phyloP scores from a whole-genome alignment of 1,139 yeast genomes.

The Suhomyces ambrosiae region DNA sequence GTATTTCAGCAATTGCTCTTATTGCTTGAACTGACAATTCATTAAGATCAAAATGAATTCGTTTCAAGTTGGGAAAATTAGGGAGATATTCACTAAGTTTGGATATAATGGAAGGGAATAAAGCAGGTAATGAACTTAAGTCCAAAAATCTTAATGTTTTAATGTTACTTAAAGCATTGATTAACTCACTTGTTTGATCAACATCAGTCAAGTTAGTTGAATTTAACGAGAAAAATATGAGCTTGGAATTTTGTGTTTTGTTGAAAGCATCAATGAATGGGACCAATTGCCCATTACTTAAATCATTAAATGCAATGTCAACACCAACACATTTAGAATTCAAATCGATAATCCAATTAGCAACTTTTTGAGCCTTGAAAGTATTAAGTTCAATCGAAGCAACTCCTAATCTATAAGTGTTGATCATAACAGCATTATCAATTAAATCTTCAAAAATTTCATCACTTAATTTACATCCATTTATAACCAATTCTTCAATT shows the following conservation, averaged over 20 bases:
- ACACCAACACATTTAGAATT: constrained; percentile 70
- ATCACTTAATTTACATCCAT: constrained; percentile 71
- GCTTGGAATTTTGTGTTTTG: constrained; percentile 31
- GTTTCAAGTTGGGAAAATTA: constrained; percentile 58
- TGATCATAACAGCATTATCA: constrained; percentile 50
- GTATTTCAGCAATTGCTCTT: constrained; percentile 66
- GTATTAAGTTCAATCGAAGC: constrained; percentile 68
- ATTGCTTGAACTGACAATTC: constrained; percentile 64
- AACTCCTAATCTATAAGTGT: constrained; percentile 73
- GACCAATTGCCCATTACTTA: constrained; percentile 55
- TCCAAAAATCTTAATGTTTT: constrained; percentile 72
- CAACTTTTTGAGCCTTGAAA: constrained; percentile 57
- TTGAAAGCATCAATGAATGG: constrained; percentile 51
- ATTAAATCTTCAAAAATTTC: constrained; percentile 54
- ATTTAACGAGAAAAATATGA: constrained; percentile 69
- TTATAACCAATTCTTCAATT: constrained; percentile 77
- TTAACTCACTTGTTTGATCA: constrained; percentile 54
- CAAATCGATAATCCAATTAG: constrained; percentile 62
- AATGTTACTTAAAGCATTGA: constrained; percentile 53
- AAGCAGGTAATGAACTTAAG: constrained; percentile 67
- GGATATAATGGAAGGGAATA: constrained; percentile 74
- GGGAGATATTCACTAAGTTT: constrained; percentile 66
- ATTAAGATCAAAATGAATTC: constrained; percentile 80
- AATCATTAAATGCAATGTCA: constrained; percentile 81
- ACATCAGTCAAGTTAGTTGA: constrained; percentile 60